Evolutionary conservation across 306 rosid species (phyloP), one percentile per base, ranked within the genome.

Genomic region (Cicer judaicum): DNA sequence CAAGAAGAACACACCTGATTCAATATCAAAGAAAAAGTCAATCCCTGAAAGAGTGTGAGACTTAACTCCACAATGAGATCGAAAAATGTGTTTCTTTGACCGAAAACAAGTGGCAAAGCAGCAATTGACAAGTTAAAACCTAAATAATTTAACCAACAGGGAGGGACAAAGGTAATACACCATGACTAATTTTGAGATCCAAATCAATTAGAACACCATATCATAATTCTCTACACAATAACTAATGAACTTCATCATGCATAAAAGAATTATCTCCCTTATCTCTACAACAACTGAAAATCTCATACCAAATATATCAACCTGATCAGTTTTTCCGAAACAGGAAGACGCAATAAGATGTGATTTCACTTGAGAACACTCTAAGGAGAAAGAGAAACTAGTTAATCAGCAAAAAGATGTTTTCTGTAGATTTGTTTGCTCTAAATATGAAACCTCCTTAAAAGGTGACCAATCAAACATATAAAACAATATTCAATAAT

Each of bases 1-100:
- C 99, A 62, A 94, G 93, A 74, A 94, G 99, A 84, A 94, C 93
- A 59, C 97, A 90, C 81, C 99, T 91, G 91, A 70, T 86, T 74
- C 78, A 82, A 64, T 64, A 61, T 39, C 56, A 77, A 39, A 15
- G 72, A 11, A 56, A 65, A 36, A 46, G 70, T 86, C 74, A 86
- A 75, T 68, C 67, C 44, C 44, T 39, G 14, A 65, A 24, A 10
- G 14, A 69, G 29, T 55, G 10, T 39, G 38, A 42, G 48, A 34
- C 46, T 12, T 44, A 34, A 70, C 10, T 68, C n/a, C 14, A 29
- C 36, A 13, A 68, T 68, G 39, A 15, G 53, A 68, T 10, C 16
- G 18, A 44, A 5, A 38, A 54, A 52, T 53, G 60, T 13, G 47
- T 5, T 5, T 42, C 12, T 60, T 62, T 18, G n/a, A 16, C 64